These are phyloP conservation scores for Phyllosticta paracitricarpa DNA, from an alignment of 2,329 filamentous ascomycete species.

Conservation along the genomic window DNA sequence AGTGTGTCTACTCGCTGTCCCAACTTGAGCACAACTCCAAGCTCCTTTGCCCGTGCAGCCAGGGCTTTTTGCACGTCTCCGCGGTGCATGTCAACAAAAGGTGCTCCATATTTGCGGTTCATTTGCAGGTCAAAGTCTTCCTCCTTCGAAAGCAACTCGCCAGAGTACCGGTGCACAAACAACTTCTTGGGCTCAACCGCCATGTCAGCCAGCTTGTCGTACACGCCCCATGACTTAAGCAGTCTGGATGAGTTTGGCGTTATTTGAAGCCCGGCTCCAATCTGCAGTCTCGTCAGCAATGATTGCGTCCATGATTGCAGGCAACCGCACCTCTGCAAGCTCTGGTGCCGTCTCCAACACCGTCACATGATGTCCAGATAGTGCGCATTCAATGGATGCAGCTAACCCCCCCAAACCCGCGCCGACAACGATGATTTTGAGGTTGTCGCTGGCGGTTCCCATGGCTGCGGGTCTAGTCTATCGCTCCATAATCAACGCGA, in stretches of 20 bases:
- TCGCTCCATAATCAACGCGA: neutral
- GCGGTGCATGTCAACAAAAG: constrained; percentile 52
- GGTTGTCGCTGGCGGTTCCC: neutral
- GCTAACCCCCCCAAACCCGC: constrained; percentile 35
- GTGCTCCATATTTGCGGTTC: constrained; percentile 44
- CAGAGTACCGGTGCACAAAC: constrained; percentile 43
- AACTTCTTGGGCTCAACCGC: constrained; percentile 38
- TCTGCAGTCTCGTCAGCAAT: constrained; percentile 12
- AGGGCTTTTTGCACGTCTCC: constrained; percentile 51
- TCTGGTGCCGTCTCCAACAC: constrained; percentile 33
- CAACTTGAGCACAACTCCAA: constrained; percentile 44
- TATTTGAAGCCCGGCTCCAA: constrained; percentile 27
- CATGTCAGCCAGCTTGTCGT: constrained; percentile 29
- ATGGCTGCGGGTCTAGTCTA: neutral
- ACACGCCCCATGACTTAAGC: constrained; percentile 42
- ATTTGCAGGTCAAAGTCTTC: constrained; percentile 45
- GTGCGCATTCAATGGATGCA: constrained; percentile 33
- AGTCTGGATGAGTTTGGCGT: constrained; percentile 36
- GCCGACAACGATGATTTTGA: constrained; percentile 20
- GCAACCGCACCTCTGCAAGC: constrained; percentile 30
- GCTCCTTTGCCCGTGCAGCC: constrained; percentile 39
- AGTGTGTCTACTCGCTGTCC: constrained; percentile 39
- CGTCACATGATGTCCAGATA: constrained; percentile 30
- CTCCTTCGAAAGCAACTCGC: constrained; percentile 39
- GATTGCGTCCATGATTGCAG: neutral